A percentile compares a stretch with the other conserved stretches of the same genome.
Conservation (phyloP, 495 filamentous ascomycete genomes). For the Bryoglossum gracile region DNA sequence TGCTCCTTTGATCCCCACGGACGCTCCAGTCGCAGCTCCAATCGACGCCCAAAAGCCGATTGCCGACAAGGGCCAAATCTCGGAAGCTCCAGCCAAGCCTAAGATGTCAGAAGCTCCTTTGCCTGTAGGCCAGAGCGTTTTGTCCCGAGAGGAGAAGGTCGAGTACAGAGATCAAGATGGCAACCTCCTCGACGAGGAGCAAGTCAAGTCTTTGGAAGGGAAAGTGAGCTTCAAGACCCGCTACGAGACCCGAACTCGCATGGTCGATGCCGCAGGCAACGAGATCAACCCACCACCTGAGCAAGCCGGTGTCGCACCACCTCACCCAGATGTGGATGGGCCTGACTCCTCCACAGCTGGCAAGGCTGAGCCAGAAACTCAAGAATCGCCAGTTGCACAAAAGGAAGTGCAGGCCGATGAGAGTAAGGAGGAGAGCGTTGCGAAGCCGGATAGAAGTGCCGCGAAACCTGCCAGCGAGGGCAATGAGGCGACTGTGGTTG, state of each 20-base stretch:
- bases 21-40: constrained; percentile 37
- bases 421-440: constrained; percentile 57
- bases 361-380: constrained; percentile 19
- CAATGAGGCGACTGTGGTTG: constrained; percentile 57
- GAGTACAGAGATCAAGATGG: constrained; percentile 95
- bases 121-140: constrained; percentile 44
- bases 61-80: constrained; percentile 13
- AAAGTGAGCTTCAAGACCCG: constrained; percentile 92
- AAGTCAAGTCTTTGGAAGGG: constrained; percentile 77
- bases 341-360: constrained; percentile 55
- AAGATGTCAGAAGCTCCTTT: constrained; percentile 23
- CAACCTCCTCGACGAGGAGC: constrained; percentile 73
- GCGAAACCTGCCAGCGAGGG: constrained; percentile 71
- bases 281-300: constrained; percentile 45
- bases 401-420: constrained; percentile 43
- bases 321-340: constrained; percentile 79
- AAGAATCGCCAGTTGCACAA: constrained; percentile 27
- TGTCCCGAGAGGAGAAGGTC: constrained; percentile 71
- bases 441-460: constrained; percentile 40
- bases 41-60: constrained; percentile 22
- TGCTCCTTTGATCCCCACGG: constrained; percentile 22
- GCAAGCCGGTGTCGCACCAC: constrained; percentile 51
- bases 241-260: constrained; percentile 82
- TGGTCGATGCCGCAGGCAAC: constrained; percentile 72
- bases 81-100: constrained; percentile 18